Evolutionary conservation across 345 rosid species (phyloP), one percentile per base, ranked within the genome.

Genomic region (Isatis tinctoria): DNA sequence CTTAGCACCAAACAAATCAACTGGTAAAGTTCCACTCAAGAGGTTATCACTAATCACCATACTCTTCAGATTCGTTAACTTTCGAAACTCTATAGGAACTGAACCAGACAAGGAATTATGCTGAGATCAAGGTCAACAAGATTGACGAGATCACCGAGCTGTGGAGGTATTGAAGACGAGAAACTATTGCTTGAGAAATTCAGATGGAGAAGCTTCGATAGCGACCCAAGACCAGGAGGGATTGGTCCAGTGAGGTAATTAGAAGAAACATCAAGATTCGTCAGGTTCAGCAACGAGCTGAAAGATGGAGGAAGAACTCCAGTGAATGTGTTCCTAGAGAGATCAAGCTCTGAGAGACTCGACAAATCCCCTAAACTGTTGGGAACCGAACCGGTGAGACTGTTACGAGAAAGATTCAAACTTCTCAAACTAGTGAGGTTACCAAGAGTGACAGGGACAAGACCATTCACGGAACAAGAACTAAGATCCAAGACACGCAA

Each of bases 401-500:
- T 73, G 73, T 96, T 96, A 78, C 53, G 79, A 72, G 92, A 73
- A 32, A 96, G 83, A 79, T 85, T 71, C 64, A 96, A 85, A 73
- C 68, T 65, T 53, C 45, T 84, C 40, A 96, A 82, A 60, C 69
- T 85, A 75, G 88, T 92, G 80, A 96, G 79, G 74, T 86, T 88
- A 53, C 93, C 95, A 32, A 96, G 73, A 58, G 86, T 85, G 4
- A 58, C 39, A 39, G 99, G 99, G 75, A 96, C 65, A 60, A 69
- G 76, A 81, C 92, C 91, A 22, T 18, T 76, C 36, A 92, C 72
- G 54, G 78, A 82, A 54, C 97, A 90, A 64, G 88, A 90, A 69
- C 87, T 72, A 79, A 96, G 98, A 96, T 96, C 99, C 82, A 96
- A 82, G 56, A 85, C 85, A 81, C 83, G 85, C 65, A 96, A 83